A percentile compares a stretch with the other conserved stretches of the same genome.
These are phyloP conservation scores for Meira miltonrushii DNA, from an alignment of 1,284 basidiomycete genomes.

Conservation along the genomic window DNA sequence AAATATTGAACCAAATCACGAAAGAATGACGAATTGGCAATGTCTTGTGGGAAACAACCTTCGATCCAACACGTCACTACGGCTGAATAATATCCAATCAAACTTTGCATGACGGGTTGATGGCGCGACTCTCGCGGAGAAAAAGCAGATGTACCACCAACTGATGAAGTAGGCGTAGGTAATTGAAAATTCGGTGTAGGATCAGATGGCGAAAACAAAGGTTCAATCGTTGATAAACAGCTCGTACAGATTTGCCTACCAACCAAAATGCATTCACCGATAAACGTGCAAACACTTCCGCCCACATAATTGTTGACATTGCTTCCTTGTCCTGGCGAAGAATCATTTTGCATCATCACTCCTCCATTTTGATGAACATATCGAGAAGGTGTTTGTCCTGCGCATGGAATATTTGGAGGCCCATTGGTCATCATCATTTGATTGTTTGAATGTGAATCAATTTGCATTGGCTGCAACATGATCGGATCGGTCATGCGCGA, in stretches of 20 bases:
- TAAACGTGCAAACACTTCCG: not conserved
- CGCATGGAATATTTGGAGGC: too few relatives aligned
- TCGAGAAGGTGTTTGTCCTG: not conserved
- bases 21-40: not conserved
- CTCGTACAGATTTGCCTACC: not conserved
- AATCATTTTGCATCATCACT: not conserved
- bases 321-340: not conserved
- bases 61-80: constrained; percentile 3
- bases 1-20: not conserved
- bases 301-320: not conserved
- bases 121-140: not conserved
- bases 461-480: not conserved
- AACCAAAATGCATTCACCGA: not conserved
- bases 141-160: not conserved
- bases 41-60: not conserved
- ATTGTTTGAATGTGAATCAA: not conserved
- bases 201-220: not conserved
- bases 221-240: not conserved
- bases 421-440: too few relatives aligned
- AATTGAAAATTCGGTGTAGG: not conserved
- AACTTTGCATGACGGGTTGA: not conserved
- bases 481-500: too few relatives aligned
- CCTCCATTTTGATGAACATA: not conserved
- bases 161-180: not conserved
- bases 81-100: constrained; percentile 5